Evolutionary conservation across 148 eudicot genomes (phyloP), one percentile per base, ranked within the genome.

Genomic region (Euryodendron excelsum): DNA sequence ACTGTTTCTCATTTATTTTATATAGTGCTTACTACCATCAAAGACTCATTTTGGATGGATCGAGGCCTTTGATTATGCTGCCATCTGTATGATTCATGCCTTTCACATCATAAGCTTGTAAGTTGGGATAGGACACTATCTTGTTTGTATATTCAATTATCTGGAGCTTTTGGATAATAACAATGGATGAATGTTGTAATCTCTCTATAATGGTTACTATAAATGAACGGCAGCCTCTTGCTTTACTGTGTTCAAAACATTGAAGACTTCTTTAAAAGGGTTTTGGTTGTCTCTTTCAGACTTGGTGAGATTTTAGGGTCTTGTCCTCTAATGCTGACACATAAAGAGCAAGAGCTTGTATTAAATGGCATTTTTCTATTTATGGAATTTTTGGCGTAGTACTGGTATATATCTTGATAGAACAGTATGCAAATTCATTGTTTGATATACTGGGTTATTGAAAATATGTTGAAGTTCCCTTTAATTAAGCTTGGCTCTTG

Each of bases 1-100:
- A 28, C 33, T 53, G 36, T 4, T 77, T 53, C 52, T 66, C 55
- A 39, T 68, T 56, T 12, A 30, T 37, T 68, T 34, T 41, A 44
- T 78, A 3, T 69, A 56, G 74, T 31, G n/a, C 1, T 39, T 21
- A 36, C 9, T 23, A 33, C 47, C 37, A 30, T 41, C 17, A 55
- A 11, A 44, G 80, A 69, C 47, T 64, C 60, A 48, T 63, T 60
- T 64, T 64, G 5, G 34, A 52, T 71, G 41, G 12, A 45, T 75
- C 10, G 6, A 39, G 67, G 68, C 37, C 52, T 41, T 60, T 17
- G 27, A 28, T 75, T 30, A 39, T 34, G 58, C 69, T 76, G 23
- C 47, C 56, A 9, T 52, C 55, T 63, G 45, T 62, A 64, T 45
- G n/a, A 45, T 47, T 64, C 30, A 63, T 45, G 52, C 25, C 36